Percentiles rank a stretch among this genome's conserved stretches.
These are phyloP conservation scores for Globisporangium okanoganense DNA, from an alignment of 352 stramenopile genomes.

Conservation along the genomic window DNA sequence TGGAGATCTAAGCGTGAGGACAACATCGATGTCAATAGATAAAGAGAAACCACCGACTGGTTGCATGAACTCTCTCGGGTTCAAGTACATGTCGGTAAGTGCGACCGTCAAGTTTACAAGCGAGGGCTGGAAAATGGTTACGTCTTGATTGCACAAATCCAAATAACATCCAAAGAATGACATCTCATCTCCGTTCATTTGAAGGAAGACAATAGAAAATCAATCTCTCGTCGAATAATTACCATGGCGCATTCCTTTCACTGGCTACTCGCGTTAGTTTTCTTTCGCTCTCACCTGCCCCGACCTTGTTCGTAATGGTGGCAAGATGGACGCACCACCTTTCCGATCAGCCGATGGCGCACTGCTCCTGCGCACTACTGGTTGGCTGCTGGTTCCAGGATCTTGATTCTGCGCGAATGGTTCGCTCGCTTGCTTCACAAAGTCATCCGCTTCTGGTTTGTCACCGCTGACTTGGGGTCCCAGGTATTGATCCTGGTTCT, in stretches of 20 bases:
- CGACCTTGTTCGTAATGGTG: neutral
- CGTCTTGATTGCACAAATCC: too few species aligned
- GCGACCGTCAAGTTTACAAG: too few species aligned
- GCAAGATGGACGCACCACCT: neutral
- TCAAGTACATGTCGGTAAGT: too few species aligned
- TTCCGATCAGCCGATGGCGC: neutral
- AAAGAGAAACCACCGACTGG: too few species aligned
- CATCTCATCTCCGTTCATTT: too few species aligned
- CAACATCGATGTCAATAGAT: too few species aligned
- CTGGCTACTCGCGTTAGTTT: neutral
- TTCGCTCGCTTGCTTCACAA: neutral
- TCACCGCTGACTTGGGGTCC: neutral
- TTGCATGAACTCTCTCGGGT: too few species aligned
- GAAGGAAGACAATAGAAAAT: too few species aligned
- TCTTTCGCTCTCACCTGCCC: neutral
- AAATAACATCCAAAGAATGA: too few species aligned
- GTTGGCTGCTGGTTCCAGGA: neutral
- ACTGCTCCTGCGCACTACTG: neutral
- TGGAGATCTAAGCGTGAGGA: too few species aligned
- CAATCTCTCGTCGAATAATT: neutral
- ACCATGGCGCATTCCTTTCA: neutral
- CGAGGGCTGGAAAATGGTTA: too few species aligned
- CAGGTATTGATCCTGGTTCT: neutral
- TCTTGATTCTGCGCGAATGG: neutral
- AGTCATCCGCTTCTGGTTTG: neutral